Conservation (phyloP, 352 stramenopile species). For the Phytophthora nicotianae region DNA sequence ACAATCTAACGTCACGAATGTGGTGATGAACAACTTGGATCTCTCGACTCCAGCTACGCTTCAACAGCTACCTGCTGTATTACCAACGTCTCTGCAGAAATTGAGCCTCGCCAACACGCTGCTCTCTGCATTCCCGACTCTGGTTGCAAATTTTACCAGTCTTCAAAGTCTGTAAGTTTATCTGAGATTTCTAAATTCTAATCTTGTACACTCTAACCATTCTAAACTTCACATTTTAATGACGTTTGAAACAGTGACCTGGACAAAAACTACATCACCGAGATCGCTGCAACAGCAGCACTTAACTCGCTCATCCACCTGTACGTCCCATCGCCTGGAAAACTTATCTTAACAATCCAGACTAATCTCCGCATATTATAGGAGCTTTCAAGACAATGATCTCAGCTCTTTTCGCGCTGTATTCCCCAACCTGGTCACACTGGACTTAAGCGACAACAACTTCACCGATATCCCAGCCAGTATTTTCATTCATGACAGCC, state of each 20-base stretch:
- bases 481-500: constrained; percentile 52
- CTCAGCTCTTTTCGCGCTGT: constrained; percentile 56
- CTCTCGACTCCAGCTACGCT: constrained; percentile 27
- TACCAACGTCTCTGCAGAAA: constrained; percentile 28
- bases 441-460: constrained; percentile 64
- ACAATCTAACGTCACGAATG: constrained; percentile 32
- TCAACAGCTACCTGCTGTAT: constrained; percentile 26
- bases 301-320: constrained; percentile 49
- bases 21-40: constrained; percentile 42
- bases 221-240: neutral
- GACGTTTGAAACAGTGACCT: constrained; percentile 26
- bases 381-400: constrained; percentile 60
- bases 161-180: constrained; percentile 35
- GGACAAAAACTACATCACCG: constrained; percentile 41
- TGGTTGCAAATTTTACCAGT: constrained; percentile 45
- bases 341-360: neutral
- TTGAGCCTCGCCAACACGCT: constrained; percentile 42
- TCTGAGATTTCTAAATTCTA: neutral
- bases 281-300: constrained; percentile 36
- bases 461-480: constrained; percentile 50
- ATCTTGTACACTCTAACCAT: neutral
- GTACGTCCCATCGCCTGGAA: constrained; percentile 30
- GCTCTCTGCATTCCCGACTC: constrained; percentile 32
- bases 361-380: constrained; percentile 1
- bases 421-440: constrained; percentile 53